Evolutionary conservation across 129 eudicot species (phyloP).

Genomic region (Kitagawia praeruptora): DNA sequence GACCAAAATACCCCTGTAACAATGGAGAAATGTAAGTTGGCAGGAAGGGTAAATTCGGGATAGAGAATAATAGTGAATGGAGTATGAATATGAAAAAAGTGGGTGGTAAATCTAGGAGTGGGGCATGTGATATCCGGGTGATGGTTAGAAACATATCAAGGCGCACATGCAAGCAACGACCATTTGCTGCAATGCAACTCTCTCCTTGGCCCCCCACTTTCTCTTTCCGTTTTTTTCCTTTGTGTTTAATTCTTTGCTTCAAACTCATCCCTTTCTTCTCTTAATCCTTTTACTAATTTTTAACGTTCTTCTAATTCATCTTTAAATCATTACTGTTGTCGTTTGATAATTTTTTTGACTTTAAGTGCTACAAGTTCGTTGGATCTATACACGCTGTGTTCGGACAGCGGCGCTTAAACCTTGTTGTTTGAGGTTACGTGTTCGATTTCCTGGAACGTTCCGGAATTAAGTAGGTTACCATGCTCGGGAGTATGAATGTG

Average conservation of each 20-base stretch:
- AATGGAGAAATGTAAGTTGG: background rate
- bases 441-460: too few relatives aligned
- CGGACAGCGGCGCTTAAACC: too few relatives aligned
- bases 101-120: slow-evolving; percentile 11
- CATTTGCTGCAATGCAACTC: slow-evolving; percentile 29
- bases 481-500: too few relatives aligned
- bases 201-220: background rate
- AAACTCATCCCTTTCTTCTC: background rate
- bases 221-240: background rate
- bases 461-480: too few relatives aligned
- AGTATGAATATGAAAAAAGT: slow-evolving; percentile 1
- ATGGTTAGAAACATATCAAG: slow-evolving; percentile 3
- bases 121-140: slow-evolving; percentile 11
- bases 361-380: too few relatives aligned
- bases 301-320: background rate
- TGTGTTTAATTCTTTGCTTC: background rate
- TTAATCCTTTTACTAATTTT: background rate
- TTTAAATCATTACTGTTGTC: too few relatives aligned
- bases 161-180: slow-evolving; percentile 32
- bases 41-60: background rate
- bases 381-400: too few relatives aligned
- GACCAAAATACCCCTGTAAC: slow-evolving; percentile 18
- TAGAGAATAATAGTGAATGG: too few relatives aligned
- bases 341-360: too few relatives aligned
- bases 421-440: too few relatives aligned